phyloP scores from a whole-genome alignment of 2,329 filamentous ascomycete species.

The Cercospora brassicicola region DNA sequence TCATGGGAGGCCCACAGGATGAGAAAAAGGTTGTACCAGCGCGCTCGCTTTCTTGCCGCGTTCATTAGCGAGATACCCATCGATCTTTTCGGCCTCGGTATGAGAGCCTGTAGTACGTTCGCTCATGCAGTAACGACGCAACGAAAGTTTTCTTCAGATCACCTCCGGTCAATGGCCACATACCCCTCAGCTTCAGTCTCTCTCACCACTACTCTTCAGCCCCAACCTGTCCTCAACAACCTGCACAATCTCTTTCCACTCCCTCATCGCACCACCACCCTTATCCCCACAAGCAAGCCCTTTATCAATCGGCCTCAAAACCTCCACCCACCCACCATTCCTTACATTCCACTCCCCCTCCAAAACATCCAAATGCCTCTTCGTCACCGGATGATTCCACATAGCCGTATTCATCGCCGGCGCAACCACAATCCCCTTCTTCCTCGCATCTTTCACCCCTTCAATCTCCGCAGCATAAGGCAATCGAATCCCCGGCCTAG shows the following conservation, averaged over 20 bases:
- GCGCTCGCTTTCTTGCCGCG: constrained; percentile 13
- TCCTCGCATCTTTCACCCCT: constrained; percentile 37
- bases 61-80: constrained; percentile 17
- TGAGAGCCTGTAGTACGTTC: constrained; percentile 12
- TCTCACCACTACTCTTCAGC: constrained; percentile 14
- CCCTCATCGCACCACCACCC: constrained; percentile 78
- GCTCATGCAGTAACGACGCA: constrained; percentile 16
- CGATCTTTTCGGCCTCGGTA: constrained; percentile 3
- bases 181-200: not conserved
- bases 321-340: constrained; percentile 60
- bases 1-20: constrained; percentile 6
- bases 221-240: constrained; percentile 55
- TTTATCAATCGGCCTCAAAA: constrained; percentile 73
- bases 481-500: constrained; percentile 27
- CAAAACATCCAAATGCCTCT: constrained; percentile 67
- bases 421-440: constrained; percentile 71
- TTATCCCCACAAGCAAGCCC: constrained; percentile 80
- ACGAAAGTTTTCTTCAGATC: constrained; percentile 11
- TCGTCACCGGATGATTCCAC: constrained; percentile 83
- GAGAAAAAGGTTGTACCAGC: constrained; percentile 8
- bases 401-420: constrained; percentile 88
- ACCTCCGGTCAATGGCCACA: not conserved
- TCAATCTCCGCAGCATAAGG: constrained; percentile 22
- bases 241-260: constrained; percentile 73
- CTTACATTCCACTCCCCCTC: constrained; percentile 70